Base-by-base conservation (phyloP, 2,329 filamentous ascomycete genomes). In the Fusarium nurragi region DNA sequence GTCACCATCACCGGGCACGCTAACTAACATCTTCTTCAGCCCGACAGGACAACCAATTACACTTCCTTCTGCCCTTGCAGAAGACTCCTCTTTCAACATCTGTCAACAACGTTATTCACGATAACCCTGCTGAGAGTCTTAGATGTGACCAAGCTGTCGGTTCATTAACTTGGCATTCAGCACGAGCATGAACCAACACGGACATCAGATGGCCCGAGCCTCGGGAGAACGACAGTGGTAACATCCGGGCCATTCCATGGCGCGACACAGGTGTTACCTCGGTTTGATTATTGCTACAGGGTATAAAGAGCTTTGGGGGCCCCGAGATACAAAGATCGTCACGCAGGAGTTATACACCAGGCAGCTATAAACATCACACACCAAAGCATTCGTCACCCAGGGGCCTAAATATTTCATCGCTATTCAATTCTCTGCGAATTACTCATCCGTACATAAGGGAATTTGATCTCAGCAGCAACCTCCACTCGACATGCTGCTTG, bases 371-470 rank as follows among this genome's bases (percentile, higher is more conserved):
- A 11, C n/a, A 41, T 34, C 37, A 28, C 21, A 45, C 22, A 25
- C 9, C 22, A 23, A 10, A 38, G 25, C 26, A 19, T 22, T 22
- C n/a, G n/a, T 23, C 23, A 41, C 25, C 40, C 40, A 22, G 26
- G 32, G 39, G 34, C 22, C n/a, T 26, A 8, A 22, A 38, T 38
- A 23, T 40, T 60, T 55, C 43, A 41, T 65, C 43, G 39, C 46
- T 55, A 46, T 49, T 46, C 40, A 30, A 56, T 62, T 54, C 26
- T 60, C 39, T 52, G 46, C 44, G 14, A 63, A 56, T 60, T 66
- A 64, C 49, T 66, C 64, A 60, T 66, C 50, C 54, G 60, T 67
- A 67, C 64, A 67, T 61, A 67, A 53, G 59, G 63, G 64, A 67
- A 67, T 25, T 50, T 43, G 43, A 57, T 47, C 60, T 67, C 59